A percentile compares a stretch with the other conserved stretches of the same genome.
Evolutionary conservation across 768 basidiomycete species (phyloP).

Genomic region (Pilatotrama ljubarskyi): DNA sequence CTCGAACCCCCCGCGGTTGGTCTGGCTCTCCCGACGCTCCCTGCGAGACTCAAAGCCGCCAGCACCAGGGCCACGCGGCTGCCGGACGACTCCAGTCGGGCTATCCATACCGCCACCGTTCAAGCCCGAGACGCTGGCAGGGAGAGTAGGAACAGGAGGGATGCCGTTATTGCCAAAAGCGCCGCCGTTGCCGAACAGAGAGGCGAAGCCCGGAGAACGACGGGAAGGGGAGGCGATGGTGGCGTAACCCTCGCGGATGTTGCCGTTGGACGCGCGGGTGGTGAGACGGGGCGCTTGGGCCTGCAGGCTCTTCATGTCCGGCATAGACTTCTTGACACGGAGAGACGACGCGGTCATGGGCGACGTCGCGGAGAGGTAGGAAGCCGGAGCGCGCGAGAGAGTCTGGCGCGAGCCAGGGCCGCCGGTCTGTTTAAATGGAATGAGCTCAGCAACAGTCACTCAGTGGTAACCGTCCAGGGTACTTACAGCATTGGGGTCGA

Average conservation of each 20-base stretch:
- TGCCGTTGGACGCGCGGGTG: constrained; percentile 83
- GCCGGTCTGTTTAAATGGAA: constrained; percentile 41
- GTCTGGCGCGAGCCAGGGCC: constrained; percentile 59
- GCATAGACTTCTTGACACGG: constrained; percentile 98
- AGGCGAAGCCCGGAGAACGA: constrained; percentile 69
- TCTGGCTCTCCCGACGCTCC: constrained; percentile 51
- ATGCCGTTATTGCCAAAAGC: constrained; percentile 45
- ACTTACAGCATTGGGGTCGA: constrained; percentile 79
- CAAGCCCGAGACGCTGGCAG: constrained; percentile 50
- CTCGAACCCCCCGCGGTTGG: constrained; percentile 69
- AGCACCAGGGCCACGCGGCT: constrained; percentile 81
- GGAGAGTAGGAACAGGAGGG: constrained; percentile 81
- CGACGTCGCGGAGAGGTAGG: constrained; percentile 64
- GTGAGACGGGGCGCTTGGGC: constrained; percentile 75
- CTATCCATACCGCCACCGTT: constrained; percentile 42
- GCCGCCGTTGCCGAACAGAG: constrained; percentile 57
- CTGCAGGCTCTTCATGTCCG: constrained; percentile 89
- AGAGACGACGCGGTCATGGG: constrained; percentile 53
- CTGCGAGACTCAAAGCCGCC: constrained; percentile 70
- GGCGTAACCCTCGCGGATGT: constrained; percentile 83
- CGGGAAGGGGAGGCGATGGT: constrained; percentile 84
- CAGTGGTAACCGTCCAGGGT: constrained; percentile 10
- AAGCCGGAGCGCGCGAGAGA: constrained; percentile 78
- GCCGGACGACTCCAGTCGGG: constrained; percentile 65
- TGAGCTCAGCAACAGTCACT: constrained; percentile 1